These are phyloP conservation scores for Alopecurus myosuroides DNA, from an alignment of 176 grass and related monocot species.

Conservation along the genomic window DNA sequence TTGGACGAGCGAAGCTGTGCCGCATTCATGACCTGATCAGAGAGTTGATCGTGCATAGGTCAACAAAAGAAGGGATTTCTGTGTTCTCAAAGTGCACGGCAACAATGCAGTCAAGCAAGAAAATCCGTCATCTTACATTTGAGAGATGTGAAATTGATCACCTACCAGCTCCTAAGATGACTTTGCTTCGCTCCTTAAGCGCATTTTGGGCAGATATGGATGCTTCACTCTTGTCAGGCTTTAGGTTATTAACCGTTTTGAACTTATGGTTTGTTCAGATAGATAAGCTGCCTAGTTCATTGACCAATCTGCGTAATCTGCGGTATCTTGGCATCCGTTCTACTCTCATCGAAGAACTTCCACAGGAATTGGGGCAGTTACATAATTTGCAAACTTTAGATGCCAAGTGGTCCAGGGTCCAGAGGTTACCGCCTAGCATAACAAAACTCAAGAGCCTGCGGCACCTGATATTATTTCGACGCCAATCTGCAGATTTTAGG, in stretches of 20 bases:
- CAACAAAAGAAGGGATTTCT: constrained; percentile 1
- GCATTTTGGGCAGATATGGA: constrained; percentile 1
- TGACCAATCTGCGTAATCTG: constrained; percentile 22
- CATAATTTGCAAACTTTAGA: constrained; percentile 51
- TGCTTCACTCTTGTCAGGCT: constrained; percentile 8
- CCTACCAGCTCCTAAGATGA: not conserved
- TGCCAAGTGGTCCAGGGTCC: constrained; percentile 22
- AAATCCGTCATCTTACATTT: constrained; percentile 25
- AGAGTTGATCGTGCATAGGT: constrained; percentile 12
- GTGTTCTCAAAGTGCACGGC: not conserved
- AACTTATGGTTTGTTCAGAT: constrained; percentile 5
- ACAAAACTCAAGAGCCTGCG: constrained; percentile 27
- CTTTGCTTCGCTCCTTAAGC: constrained; percentile 4
- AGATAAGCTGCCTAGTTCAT: constrained; percentile 8
- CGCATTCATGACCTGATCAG: constrained; percentile 32
- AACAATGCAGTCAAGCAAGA: not conserved
- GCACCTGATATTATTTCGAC: constrained; percentile 35
- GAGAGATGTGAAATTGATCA: constrained; percentile 1
- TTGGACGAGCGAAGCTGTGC: constrained; percentile 10
- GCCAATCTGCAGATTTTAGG: not conserved
- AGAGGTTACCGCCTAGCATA: constrained; percentile 32
- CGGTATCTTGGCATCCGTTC: constrained; percentile 31
- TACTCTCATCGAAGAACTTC: constrained; percentile 31
- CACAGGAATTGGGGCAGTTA: constrained; percentile 20
- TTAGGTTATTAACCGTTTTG: constrained; percentile 29